Conservation (phyloP, 352 stramenopile species). For the Phytopythium oedochilum region DNA sequence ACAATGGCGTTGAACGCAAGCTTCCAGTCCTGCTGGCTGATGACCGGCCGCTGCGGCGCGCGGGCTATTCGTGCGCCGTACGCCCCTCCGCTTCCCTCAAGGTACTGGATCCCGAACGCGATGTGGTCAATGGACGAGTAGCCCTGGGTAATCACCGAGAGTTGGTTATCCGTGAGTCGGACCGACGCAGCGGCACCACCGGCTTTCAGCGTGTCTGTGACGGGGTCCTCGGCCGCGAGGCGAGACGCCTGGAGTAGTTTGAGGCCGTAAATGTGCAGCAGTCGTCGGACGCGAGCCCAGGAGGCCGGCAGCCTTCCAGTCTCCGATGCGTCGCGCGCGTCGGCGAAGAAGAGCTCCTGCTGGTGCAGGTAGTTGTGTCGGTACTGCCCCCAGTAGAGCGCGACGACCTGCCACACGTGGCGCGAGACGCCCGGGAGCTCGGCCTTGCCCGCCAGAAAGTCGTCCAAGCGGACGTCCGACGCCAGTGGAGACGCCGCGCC, state of each 20-base stretch:
- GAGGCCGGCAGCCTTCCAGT: constrained; percentile 11
- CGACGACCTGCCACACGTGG: constrained; percentile 58
- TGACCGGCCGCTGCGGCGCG: constrained; percentile 20
- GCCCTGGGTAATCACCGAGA: constrained; percentile 14
- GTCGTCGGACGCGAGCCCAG: constrained; percentile 26
- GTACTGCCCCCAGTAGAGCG: constrained; percentile 54
- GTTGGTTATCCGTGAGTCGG: constrained; percentile 19
- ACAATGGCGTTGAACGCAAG: constrained; percentile 55
- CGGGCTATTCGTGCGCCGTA: background rate
- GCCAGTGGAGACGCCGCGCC: background rate
- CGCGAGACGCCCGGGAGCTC: constrained; percentile 34
- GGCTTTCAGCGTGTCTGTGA: background rate
- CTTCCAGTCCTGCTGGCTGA: constrained; percentile 60
- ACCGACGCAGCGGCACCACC: background rate
- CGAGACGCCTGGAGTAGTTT: constrained; percentile 30
- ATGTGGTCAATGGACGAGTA: constrained; percentile 21
- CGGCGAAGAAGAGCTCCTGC: constrained; percentile 50
- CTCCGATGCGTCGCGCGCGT: constrained; percentile 6
- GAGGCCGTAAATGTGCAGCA: constrained; percentile 53
- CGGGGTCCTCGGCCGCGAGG: constrained; percentile 16
- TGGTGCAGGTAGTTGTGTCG: constrained; percentile 63
- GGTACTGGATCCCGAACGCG: constrained; percentile 33
- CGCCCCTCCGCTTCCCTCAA: background rate
- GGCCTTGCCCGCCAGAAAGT: constrained; percentile 30
- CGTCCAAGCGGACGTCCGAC: constrained; percentile 31